These are phyloP conservation scores for Gossypium gossypioides DNA, from an alignment of 441 rosid genomes.

Conservation along the genomic window DNA sequence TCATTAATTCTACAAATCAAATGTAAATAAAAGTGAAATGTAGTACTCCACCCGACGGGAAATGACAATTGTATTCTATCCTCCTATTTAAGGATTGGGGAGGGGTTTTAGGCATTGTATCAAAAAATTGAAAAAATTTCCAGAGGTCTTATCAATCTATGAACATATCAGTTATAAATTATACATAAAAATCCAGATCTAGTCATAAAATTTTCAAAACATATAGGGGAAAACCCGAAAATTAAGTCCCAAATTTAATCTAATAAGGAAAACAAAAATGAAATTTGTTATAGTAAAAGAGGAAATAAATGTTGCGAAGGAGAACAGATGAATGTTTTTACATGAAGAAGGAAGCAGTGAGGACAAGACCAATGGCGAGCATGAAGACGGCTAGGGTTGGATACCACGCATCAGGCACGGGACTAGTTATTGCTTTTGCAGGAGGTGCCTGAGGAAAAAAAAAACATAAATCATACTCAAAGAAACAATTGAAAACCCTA, in stretches of 20 bases:
- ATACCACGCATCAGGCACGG: slow-evolving; percentile 66
- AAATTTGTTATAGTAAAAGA: neutral
- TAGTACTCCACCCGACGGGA: neutral
- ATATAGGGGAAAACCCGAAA: neutral
- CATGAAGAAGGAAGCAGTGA: slow-evolving; percentile 88
- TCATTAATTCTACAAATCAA: neutral
- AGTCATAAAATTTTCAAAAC: neutral
- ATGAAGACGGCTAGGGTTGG: slow-evolving; percentile 57
- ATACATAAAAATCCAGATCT: neutral
- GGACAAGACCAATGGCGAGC: slow-evolving; percentile 64
- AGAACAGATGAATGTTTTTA: slow-evolving; percentile 24
- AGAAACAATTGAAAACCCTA: neutral
- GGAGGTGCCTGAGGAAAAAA: slow-evolving; percentile 33
- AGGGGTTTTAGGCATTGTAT: too few species aligned
- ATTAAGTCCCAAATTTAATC: neutral
- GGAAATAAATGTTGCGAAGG: neutral
- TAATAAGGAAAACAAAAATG: neutral
- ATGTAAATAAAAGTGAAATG: neutral
- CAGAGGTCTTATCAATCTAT: neutral
- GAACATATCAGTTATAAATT: neutral
- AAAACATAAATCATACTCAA: slow-evolving; percentile 3
- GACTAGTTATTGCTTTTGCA: slow-evolving; percentile 57
- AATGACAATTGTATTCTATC: neutral
- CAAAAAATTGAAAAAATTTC: neutral
- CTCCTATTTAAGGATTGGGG: too few species aligned